A percentile compares a stretch with the other conserved stretches of the same genome.
Evolutionary conservation across 345 rosid species (phyloP).

Genomic region (Arabidopsis arenosa): DNA sequence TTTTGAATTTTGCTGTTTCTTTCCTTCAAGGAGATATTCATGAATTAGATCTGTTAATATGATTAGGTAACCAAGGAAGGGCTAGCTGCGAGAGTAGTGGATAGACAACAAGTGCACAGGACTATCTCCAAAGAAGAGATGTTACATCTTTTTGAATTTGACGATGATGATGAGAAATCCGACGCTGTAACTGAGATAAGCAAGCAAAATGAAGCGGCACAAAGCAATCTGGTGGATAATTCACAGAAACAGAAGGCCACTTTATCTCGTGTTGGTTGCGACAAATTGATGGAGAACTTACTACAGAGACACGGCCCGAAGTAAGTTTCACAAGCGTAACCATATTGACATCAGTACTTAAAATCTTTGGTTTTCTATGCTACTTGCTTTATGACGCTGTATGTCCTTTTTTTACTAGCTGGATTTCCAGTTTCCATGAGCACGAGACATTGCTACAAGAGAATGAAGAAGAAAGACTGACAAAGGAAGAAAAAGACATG

Average conservation of each 20-base stretch:
- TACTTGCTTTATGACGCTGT: background rate
- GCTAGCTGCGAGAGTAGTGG: conserved; percentile 99
- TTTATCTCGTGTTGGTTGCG: conserved; percentile 68
- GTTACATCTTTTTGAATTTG: conserved; percentile 98
- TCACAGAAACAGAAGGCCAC: conserved; percentile 60
- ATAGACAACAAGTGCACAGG: conserved; percentile 96
- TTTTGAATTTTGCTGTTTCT: background rate
- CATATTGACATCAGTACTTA: background rate
- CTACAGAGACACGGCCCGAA: conserved; percentile 78
- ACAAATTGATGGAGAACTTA: conserved; percentile 86
- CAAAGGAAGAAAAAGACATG: conserved; percentile 99
- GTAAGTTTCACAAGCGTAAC: conserved; percentile 47
- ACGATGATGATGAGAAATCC: conserved; percentile 84
- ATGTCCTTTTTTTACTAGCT: conserved; percentile 51
- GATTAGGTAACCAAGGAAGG: conserved; percentile 97
- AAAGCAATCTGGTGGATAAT: conserved; percentile 46
- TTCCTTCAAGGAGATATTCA: conserved; percentile 3
- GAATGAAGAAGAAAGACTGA: conserved; percentile 94
- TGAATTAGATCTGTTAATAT: conserved; percentile 38
- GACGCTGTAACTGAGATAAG: conserved; percentile 56
- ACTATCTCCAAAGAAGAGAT: conserved; percentile 98
- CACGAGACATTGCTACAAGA: conserved; percentile 98
- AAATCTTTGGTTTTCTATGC: background rate
- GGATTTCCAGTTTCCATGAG: conserved; percentile 94
- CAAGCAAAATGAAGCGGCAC: conserved; percentile 49